Base-by-base conservation (phyloP, 1,284 basidiomycete genomes). In the Leccinum insolens region DNA sequence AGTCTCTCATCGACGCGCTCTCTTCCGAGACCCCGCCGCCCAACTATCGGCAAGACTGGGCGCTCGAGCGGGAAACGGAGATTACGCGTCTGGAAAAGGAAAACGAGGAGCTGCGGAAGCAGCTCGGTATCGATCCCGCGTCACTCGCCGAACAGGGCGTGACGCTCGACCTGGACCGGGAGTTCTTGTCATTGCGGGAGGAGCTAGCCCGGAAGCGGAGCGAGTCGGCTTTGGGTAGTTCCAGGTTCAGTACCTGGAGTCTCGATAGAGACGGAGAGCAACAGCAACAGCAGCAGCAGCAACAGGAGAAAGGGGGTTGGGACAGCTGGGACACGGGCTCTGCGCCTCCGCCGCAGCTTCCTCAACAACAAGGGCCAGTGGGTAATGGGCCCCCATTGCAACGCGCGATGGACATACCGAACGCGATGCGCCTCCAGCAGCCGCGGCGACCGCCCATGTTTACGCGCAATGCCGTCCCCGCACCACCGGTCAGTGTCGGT, bases 41-140 rank as follows among this genome's bases (percentile, higher is more conserved):
- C 20, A 66, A 68, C 60, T 64, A 71, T 39, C 67, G 64, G 22
- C 69, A 70, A 34, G 95, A 97, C 79, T 96, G 95, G 93, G 89
- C 92, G 0, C 71, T 91, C 67, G 93, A 95, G 77, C 86, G 95
- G 68, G 95, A 97, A 77, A 83, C 83, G 72, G 95, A 97, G 81
- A 92, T 96, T 67, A 75, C 85, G 44, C 85, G 94, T 49, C 81
- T 98, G 46, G 89, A 92, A 76, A 82, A 82, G 66, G 96, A 97
- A 81, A 98, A 98, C 75, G 85, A 87, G 58, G 83, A 88, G 67
- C 82, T 98, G 63, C 84, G 96, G 66, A 84, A 85, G 74, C 79
- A 91, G 78, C 81, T 97, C 46, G 89, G 86, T 11, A 94, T 96
- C 71, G 90, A 93, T 78, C 76, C 81, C 58, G 82, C 79, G 20